A percentile compares a stretch with the other conserved stretches of the same genome.
phyloP scores from a whole-genome alignment of 2,329 filamentous ascomycete species.

The Shiraia sp. region DNA sequence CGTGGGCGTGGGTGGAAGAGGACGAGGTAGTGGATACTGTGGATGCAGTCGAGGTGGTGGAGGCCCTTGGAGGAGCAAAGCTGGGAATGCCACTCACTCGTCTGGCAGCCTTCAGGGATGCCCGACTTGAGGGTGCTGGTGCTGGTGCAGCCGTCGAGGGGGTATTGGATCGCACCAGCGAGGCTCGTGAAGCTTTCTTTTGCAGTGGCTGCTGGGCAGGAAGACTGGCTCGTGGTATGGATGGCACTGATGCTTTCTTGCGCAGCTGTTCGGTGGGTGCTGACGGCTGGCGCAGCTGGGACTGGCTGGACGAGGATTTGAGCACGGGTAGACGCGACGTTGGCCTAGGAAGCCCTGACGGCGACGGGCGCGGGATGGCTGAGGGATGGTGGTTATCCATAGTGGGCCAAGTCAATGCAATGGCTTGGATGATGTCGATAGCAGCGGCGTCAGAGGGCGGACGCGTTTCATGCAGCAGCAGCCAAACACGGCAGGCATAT shows the following conservation, averaged over 20 bases:
- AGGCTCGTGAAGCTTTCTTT: slow-evolving; percentile 37
- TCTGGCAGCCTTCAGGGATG: slow-evolving; percentile 29
- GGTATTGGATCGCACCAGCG: slow-evolving; percentile 29
- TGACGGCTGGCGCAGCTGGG: slow-evolving; percentile 49
- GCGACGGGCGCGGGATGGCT: slow-evolving; percentile 24
- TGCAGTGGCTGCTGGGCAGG: slow-evolving; percentile 24
- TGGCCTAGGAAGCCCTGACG: slow-evolving; percentile 52
- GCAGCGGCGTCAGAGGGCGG: too few species aligned
- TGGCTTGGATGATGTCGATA: slow-evolving; percentile 10
- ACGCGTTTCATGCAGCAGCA: slow-evolving; percentile 10
- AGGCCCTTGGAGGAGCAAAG: slow-evolving; percentile 7
- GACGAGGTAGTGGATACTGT: slow-evolving; percentile 13
- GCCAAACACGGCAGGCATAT: not conserved
- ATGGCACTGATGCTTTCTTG: slow-evolving; percentile 37
- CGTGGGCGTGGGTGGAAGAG: slow-evolving; percentile 11
- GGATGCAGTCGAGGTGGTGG: not conserved
- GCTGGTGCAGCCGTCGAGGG: slow-evolving; percentile 20
- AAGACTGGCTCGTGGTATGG: slow-evolving; percentile 21
- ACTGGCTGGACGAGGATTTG: slow-evolving; percentile 40
- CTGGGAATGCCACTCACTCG: slow-evolving; percentile 26
- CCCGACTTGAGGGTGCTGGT: slow-evolving; percentile 20
- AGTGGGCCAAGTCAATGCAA: slow-evolving; percentile 12
- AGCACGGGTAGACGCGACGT: slow-evolving; percentile 58
- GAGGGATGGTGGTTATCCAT: slow-evolving; percentile 37
- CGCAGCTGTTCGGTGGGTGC: slow-evolving; percentile 48